These are phyloP conservation scores for Xylariaceae sp. DNA, from an alignment of 2,329 filamentous ascomycete species.

Conservation along the genomic window DNA sequence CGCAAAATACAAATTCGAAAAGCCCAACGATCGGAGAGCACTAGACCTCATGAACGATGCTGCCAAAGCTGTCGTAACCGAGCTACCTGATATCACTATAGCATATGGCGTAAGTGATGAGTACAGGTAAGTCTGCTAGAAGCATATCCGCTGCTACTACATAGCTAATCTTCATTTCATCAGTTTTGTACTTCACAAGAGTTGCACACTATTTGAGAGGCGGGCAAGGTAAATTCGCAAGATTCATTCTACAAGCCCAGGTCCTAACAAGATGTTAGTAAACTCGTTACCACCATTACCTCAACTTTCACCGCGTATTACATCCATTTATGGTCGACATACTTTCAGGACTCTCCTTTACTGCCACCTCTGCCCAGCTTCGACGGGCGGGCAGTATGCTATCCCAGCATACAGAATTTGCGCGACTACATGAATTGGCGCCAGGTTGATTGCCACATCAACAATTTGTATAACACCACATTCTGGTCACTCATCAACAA, in stretches of 20 bases:
- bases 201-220: slow-evolving; percentile 78
- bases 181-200: slow-evolving; percentile 86
- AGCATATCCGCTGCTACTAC: no score
- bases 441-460: slow-evolving; percentile 96
- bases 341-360: slow-evolving; percentile 69
- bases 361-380: slow-evolving; percentile 79
- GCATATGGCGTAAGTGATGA: slow-evolving; percentile 95
- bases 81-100: slow-evolving; percentile 79
- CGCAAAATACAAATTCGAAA: slow-evolving; percentile 76
- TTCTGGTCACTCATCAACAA: slow-evolving; percentile 86
- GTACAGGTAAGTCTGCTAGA: slow-evolving; percentile 58
- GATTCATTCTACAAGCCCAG: no score
- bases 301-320: slow-evolving; percentile 94
- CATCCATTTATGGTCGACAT: slow-evolving; percentile 71
- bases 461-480: slow-evolving; percentile 96
- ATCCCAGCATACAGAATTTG: slow-evolving; percentile 76
- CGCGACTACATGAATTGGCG: slow-evolving; percentile 96
- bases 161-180: no score
- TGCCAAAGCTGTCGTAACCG: slow-evolving; percentile 77
- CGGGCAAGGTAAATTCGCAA: slow-evolving; percentile 58
- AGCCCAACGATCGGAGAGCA: slow-evolving; percentile 86
- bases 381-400: slow-evolving; percentile 86
- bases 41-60: slow-evolving; percentile 93
- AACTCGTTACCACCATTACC: slow-evolving; percentile 84
- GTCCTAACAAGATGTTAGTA: slow-evolving; percentile 46